phyloP scores from a whole-genome alignment of 345 rosid species.

The Gossypium australe region DNA sequence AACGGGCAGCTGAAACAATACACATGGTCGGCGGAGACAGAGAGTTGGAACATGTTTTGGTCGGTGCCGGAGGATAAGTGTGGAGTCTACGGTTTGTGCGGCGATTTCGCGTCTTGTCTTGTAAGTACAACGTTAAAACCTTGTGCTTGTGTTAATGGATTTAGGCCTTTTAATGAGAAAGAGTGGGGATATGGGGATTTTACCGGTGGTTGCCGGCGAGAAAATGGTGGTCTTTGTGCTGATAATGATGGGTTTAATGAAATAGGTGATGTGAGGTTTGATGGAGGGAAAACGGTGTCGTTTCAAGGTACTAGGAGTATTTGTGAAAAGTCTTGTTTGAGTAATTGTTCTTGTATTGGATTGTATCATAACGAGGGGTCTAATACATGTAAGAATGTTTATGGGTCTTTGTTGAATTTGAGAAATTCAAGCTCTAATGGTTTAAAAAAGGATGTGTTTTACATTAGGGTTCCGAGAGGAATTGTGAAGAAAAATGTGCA shows the following conservation, averaged over 20 bases:
- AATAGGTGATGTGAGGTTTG: constrained; percentile 38
- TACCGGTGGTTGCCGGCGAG: constrained; percentile 44
- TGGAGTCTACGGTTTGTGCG: constrained; percentile 42
- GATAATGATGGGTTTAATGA: constrained; percentile 35
- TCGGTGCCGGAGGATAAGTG: constrained; percentile 45
- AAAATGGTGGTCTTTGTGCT: constrained; percentile 20
- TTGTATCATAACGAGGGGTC: constrained; percentile 39
- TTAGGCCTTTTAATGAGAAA: constrained; percentile 28
- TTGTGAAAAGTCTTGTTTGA: constrained; percentile 49
- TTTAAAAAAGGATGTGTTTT: constrained; percentile 31
- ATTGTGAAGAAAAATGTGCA: constrained; percentile 31
- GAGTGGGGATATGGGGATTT: constrained; percentile 49
- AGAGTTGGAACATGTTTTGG: constrained; percentile 53
- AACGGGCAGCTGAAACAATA: constrained; percentile 41
- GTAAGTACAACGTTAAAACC: constrained; percentile 18
- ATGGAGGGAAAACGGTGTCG: constrained; percentile 28
- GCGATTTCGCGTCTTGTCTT: constrained; percentile 37
- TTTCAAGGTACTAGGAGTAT: constrained; percentile 35
- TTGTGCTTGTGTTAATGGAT: constrained; percentile 44
- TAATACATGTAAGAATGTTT: constrained; percentile 46
- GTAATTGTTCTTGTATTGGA: constrained; percentile 65
- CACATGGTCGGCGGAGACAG: constrained; percentile 42
- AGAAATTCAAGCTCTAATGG: constrained; percentile 40
- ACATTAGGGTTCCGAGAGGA: constrained; percentile 44
- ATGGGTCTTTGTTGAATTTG: constrained; percentile 50